phyloP scores from a whole-genome alignment of 192 early-diverging fungal genomes.

The Coemansia sp. region DNA sequence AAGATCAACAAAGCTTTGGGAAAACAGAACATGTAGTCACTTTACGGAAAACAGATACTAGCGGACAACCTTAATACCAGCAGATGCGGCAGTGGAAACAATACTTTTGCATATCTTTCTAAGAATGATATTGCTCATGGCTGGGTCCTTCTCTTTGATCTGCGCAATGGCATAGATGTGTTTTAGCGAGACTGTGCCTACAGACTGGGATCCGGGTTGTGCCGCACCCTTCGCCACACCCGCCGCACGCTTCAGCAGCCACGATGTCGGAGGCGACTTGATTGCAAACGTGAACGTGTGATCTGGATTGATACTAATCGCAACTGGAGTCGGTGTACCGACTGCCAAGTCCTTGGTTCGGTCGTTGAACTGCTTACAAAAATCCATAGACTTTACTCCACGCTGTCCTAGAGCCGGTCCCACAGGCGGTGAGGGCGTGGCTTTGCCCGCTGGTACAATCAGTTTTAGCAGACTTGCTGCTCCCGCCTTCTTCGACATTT shows the following conservation, averaged over 20 bases:
- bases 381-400: constrained; percentile 97
- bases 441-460: constrained; percentile 88
- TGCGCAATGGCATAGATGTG: constrained; percentile 94
- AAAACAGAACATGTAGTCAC: no score
- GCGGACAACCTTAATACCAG: constrained; percentile 82
- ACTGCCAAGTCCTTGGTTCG: constrained; percentile 78
- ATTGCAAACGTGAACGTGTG: constrained; percentile 86
- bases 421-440: constrained; percentile 88
- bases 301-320: constrained; percentile 87
- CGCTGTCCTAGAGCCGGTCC: constrained; percentile 95
- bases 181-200: constrained; percentile 84
- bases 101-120: constrained; percentile 70
- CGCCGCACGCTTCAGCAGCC: constrained; percentile 83
- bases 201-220: constrained; percentile 72
- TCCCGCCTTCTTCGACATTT: constrained; percentile 52
- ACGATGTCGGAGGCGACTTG: constrained; percentile 84
- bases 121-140: constrained; percentile 68
- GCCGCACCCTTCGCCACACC: constrained; percentile 83
- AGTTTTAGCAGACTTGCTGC: constrained; percentile 63
- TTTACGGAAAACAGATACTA: not conserved
- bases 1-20: no score
- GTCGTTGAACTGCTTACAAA: constrained; percentile 98
- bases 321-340: constrained; percentile 80
- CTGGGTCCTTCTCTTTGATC: constrained; percentile 82
- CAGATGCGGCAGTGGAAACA: constrained; percentile 72